Evolutionary conservation across 2,329 filamentous ascomycete genomes (phyloP).

Genomic region (Apiospora rasikravindrae): DNA sequence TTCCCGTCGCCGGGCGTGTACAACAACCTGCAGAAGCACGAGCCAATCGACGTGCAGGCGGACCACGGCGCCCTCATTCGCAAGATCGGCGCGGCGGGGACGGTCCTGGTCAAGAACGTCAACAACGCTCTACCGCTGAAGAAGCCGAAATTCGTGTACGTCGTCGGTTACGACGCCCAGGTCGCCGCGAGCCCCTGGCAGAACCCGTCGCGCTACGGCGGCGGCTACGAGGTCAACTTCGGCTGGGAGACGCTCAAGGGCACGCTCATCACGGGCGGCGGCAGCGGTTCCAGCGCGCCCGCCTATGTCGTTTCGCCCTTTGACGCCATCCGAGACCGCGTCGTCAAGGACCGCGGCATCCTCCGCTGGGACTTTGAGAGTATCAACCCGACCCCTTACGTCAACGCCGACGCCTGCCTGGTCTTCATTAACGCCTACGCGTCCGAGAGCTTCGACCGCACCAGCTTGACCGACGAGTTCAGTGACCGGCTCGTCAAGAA

Average conservation of each 20-base stretch:
- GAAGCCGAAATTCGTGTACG: conserved; percentile 24
- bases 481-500: conserved; percentile 26
- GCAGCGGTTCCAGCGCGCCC: conserved; percentile 82
- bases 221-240: conserved; percentile 25
- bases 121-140: conserved; percentile 34
- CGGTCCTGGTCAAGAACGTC: conserved; percentile 80
- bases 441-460: conserved; percentile 66
- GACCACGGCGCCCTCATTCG: conserved; percentile 76
- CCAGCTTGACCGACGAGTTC: conserved; percentile 23
- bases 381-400: conserved; percentile 43
- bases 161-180: conserved; percentile 46
- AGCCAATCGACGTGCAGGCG: conserved; percentile 76
- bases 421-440: conserved; percentile 84
- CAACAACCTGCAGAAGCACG: conserved; percentile 56
- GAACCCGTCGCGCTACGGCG: conserved; percentile 23
- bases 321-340: conserved; percentile 63
- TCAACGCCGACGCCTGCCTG: conserved; percentile 74
- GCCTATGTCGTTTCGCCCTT: conserved; percentile 78
- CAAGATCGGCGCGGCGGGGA: conserved; percentile 78
- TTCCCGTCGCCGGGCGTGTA: conserved; percentile 71
- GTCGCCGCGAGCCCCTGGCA: conserved; percentile 50
- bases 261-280: conserved; percentile 84
- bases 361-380: conserved; percentile 25
- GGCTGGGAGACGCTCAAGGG: conserved; percentile 55
- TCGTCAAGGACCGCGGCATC: conserved; percentile 22